phyloP scores from a whole-genome alignment of 169 alveolate genomes.

The Miamiensis avidus region DNA sequence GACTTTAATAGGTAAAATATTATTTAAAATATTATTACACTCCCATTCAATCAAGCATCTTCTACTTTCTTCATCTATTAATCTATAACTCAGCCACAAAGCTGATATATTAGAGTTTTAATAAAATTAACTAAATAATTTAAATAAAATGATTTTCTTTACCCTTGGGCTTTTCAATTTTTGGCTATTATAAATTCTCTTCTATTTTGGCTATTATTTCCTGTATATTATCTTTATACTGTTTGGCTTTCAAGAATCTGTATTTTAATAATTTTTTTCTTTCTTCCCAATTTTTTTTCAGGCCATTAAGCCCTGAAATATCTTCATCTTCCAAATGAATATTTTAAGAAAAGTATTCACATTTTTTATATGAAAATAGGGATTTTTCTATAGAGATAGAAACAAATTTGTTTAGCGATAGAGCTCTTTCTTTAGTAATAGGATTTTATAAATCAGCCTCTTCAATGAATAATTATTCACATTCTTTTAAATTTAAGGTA shows the following conservation, averaged over 20 bases:
- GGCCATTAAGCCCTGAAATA: not conserved
- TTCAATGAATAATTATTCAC: slow-evolving; percentile 1
- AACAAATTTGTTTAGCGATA: slow-evolving; percentile 4
- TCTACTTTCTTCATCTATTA: slow-evolving; percentile 13
- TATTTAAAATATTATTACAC: not conserved
- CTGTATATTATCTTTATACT: slow-evolving; percentile 1
- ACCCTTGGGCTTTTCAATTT: slow-evolving; percentile 2
- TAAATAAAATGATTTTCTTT: not conserved
- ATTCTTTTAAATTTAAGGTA: not conserved
- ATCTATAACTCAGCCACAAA: slow-evolving; percentile 21
- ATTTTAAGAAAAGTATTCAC: not conserved
- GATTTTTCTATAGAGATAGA: slow-evolving; percentile 2
- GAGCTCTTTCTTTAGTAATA: slow-evolving; percentile 4
- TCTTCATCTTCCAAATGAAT: not conserved
- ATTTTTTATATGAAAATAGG: not conserved
- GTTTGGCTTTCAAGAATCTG: slow-evolving; percentile 5
- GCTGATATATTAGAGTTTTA: not conserved
- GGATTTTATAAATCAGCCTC: slow-evolving; percentile 13
- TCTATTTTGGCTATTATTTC: not conserved
- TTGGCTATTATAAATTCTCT: not conserved
- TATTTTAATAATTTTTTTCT: not conserved
- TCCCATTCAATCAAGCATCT: not conserved
- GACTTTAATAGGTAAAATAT: slow-evolving; percentile 10
- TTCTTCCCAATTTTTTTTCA: slow-evolving; percentile 1
- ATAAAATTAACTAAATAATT: not conserved